Percentiles rank a stretch among this genome's conserved stretches.
phyloP scores from a whole-genome alignment of 805 yeast species.

The Myxozyma kluyveri region DNA sequence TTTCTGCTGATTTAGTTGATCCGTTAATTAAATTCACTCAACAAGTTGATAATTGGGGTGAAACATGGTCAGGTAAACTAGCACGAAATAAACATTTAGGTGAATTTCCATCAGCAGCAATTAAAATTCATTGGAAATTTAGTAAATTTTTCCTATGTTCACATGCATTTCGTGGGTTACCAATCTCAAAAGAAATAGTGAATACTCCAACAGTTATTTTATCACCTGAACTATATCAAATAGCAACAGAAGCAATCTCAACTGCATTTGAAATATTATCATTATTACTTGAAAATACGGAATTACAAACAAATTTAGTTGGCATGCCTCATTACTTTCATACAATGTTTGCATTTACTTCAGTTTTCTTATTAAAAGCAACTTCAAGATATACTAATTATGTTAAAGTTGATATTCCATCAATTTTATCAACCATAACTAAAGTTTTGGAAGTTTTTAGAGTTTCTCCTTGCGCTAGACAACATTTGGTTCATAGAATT shows the following conservation, averaged over 20 bases:
- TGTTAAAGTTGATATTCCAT: constrained; percentile 12
- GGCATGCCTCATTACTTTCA: constrained; percentile 25
- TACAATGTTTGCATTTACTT: constrained; percentile 23
- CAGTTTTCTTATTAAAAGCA: constrained; percentile 19
- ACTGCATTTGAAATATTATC: constrained; percentile 20
- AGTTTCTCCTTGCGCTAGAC: constrained; percentile 19
- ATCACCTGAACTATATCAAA: constrained; percentile 12
- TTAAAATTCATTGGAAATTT: constrained; percentile 16
- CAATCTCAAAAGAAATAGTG: neutral
- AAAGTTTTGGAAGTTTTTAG: constrained; percentile 12
- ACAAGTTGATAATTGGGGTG: constrained; percentile 24
- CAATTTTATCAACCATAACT: constrained; percentile 4
- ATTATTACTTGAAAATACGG: constrained; percentile 12
- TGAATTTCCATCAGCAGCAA: constrained; percentile 22
- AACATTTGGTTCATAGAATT: constrained; percentile 22
- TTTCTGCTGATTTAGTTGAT: constrained; percentile 8
- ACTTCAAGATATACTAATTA: constrained; percentile 14
- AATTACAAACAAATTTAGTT: constrained; percentile 10
- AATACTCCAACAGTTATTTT: constrained; percentile 1
- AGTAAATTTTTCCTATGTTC: constrained; percentile 21
- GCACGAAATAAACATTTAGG: constrained; percentile 16
- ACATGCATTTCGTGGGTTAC: constrained; percentile 22
- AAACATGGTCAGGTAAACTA: constrained; percentile 21
- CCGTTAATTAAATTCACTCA: constrained; percentile 15
- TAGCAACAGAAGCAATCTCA: constrained; percentile 15